These are phyloP conservation scores for Malus fusca DNA, from an alignment of 306 rosid genomes.

Conservation along the genomic window DNA sequence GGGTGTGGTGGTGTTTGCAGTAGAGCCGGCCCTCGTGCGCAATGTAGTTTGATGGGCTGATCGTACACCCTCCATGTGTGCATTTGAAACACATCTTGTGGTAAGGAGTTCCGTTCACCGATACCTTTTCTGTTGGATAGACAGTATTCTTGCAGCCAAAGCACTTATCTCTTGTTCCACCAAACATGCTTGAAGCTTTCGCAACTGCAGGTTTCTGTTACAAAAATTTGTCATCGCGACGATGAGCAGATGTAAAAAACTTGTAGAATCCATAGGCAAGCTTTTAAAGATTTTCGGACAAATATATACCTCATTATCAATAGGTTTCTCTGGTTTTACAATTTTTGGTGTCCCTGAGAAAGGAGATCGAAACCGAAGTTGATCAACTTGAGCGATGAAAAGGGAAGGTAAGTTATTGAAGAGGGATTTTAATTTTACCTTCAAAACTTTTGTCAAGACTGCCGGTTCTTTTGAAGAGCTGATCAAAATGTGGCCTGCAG, in stretches of 20 bases:
- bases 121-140: slow-evolving; percentile 95
- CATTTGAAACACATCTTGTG: slow-evolving; percentile 96
- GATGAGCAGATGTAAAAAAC: not conserved
- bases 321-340: slow-evolving; percentile 67
- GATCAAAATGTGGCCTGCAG: slow-evolving; percentile 95
- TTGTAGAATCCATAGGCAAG: slow-evolving; percentile 2
- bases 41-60: slow-evolving; percentile 94
- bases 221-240: slow-evolving; percentile 16
- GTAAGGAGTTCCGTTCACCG: slow-evolving; percentile 95
- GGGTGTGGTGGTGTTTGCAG: slow-evolving; percentile 93
- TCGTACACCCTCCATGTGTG: slow-evolving; percentile 92
- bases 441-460: slow-evolving; percentile 98
- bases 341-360: slow-evolving; percentile 83
- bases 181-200: slow-evolving; percentile 73
- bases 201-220: slow-evolving; percentile 64
- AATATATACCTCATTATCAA: slow-evolving; percentile 60
- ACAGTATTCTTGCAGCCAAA: slow-evolving; percentile 88
- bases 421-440: slow-evolving; percentile 40
- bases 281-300: not conserved
- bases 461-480: slow-evolving; percentile 92
- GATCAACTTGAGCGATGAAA: not conserved
- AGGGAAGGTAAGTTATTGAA: not conserved
- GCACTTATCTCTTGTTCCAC: slow-evolving; percentile 95
- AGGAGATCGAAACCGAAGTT: slow-evolving; percentile 2
- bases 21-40: slow-evolving; percentile 96